Evolutionary conservation across 163 green algal species (phyloP).

Genomic region (Chlorella variabilis): DNA sequence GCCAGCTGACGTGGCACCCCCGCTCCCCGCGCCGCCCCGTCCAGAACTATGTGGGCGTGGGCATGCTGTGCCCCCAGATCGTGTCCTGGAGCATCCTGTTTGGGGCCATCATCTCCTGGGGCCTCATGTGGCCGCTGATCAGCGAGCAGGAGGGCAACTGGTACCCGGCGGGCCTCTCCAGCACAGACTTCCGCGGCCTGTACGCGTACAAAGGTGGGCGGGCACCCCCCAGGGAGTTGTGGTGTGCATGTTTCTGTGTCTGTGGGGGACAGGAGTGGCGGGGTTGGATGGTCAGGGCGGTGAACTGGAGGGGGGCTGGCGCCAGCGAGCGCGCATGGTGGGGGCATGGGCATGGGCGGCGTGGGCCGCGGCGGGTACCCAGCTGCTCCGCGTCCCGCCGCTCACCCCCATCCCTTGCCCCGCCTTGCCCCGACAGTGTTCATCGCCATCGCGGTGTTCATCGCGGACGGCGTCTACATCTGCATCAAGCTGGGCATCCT

Average conservation of each 20-base stretch:
- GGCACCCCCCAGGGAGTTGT: background rate
- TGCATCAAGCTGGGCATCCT: constrained; percentile 52
- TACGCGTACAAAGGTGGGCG: constrained; percentile 57
- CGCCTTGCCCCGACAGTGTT: constrained; percentile 40
- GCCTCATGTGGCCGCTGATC: constrained; percentile 66
- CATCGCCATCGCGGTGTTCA: constrained; percentile 48
- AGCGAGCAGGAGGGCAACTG: constrained; percentile 53
- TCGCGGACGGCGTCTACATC: constrained; percentile 67
- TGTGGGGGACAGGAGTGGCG: no score
- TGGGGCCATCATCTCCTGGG: constrained; percentile 59
- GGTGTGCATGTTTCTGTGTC: no score
- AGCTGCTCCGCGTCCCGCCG: background rate
- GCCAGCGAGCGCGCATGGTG: no score
- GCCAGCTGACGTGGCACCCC: no score
- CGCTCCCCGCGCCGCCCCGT: background rate
- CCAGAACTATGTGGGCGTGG: constrained; percentile 56
- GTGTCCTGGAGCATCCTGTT: constrained; percentile 64
- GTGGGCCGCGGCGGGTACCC: no score
- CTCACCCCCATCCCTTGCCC: background rate
- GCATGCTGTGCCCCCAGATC: constrained; percentile 59
- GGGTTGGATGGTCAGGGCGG: no score
- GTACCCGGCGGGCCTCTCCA: constrained; percentile 48
- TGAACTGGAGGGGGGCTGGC: no score
- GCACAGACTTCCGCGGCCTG: constrained; percentile 46
- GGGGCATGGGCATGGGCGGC: background rate